phyloP scores from a whole-genome alignment of 1,139 yeast species.

The Yamadazyma membranifaciens region DNA sequence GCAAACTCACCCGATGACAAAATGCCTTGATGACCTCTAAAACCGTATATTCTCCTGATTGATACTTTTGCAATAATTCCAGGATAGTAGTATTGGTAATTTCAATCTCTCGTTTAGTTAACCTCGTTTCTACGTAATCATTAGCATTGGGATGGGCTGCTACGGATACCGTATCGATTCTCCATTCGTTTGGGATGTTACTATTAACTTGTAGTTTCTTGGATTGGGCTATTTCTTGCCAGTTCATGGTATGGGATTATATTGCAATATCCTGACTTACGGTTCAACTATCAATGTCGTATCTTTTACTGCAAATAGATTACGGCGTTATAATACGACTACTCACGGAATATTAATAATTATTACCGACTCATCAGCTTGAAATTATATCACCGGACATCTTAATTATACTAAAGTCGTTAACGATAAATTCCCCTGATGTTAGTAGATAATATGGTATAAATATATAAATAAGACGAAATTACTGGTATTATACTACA shows the following conservation, averaged over 20 bases:
- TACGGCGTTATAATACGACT: too few relatives aligned
- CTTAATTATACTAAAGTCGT: too few relatives aligned
- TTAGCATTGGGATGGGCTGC: constrained; percentile 25
- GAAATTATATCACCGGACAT: too few relatives aligned
- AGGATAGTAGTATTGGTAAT: constrained; percentile 24
- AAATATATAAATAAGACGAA: too few relatives aligned
- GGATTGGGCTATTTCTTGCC: constrained; percentile 7
- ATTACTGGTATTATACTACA: too few relatives aligned
- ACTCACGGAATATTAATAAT: too few relatives aligned
- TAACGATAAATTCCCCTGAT: too few relatives aligned
- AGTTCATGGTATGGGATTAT: constrained; percentile 5
- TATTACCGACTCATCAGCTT: too few relatives aligned
- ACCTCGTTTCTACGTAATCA: constrained; percentile 28
- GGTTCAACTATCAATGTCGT: too few relatives aligned
- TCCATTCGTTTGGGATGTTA: constrained; percentile 24
- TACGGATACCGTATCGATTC: constrained; percentile 11
- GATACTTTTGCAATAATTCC: constrained; percentile 3
- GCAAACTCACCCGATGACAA: constrained; percentile 34
- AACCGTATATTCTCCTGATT: constrained; percentile 11
- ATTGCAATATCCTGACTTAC: too few relatives aligned
- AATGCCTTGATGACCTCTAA: constrained; percentile 14
- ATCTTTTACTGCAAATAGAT: too few relatives aligned
- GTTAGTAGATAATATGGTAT: too few relatives aligned
- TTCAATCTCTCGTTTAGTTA: constrained; percentile 26
- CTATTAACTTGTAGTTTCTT: constrained; percentile 7